phyloP scores from a whole-genome alignment of 805 yeast genomes.

The Metschnikowia drakensbergensis region DNA sequence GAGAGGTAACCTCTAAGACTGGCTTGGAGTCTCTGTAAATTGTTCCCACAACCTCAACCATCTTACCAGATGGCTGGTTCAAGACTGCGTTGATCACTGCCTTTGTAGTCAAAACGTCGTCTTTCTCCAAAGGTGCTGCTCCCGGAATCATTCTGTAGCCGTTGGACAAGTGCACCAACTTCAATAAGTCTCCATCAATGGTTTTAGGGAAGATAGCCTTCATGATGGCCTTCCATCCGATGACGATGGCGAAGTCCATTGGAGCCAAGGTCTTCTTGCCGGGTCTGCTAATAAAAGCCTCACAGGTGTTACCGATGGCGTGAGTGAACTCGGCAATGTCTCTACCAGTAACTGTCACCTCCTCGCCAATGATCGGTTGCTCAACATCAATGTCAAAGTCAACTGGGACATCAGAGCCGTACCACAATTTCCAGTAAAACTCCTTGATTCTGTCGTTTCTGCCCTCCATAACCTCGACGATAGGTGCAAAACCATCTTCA shows the following conservation, averaged over 20 bases:
- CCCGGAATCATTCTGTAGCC: slow-evolving; percentile 92
- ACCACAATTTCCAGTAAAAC: slow-evolving; percentile 98
- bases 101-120: slow-evolving; percentile 75
- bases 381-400: slow-evolving; percentile 71
- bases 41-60: slow-evolving; percentile 92
- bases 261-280: slow-evolving; percentile 88
- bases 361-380: slow-evolving; percentile 65
- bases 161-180: slow-evolving; percentile 90
- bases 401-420: slow-evolving; percentile 57
- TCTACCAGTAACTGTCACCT: slow-evolving; percentile 63
- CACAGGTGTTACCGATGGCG: slow-evolving; percentile 95
- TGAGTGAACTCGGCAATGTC: slow-evolving; percentile 90
- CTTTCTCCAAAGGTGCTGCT: slow-evolving; percentile 83
- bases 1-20: slow-evolving; percentile 90
- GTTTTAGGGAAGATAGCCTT: slow-evolving; percentile 96
- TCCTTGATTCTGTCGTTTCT: slow-evolving; percentile 91
- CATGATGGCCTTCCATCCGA: slow-evolving; percentile 98
- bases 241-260: slow-evolving; percentile 98
- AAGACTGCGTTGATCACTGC: slow-evolving; percentile 87
- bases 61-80: slow-evolving; percentile 89
- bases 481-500: slow-evolving; percentile 92
- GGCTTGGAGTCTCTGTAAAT: slow-evolving; percentile 70
- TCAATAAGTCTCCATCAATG: slow-evolving; percentile 94
- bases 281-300: slow-evolving; percentile 86
- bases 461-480: slow-evolving; percentile 81